Conservation (phyloP, 208 protist species). For the Acanthamoeba healyi region DNA sequence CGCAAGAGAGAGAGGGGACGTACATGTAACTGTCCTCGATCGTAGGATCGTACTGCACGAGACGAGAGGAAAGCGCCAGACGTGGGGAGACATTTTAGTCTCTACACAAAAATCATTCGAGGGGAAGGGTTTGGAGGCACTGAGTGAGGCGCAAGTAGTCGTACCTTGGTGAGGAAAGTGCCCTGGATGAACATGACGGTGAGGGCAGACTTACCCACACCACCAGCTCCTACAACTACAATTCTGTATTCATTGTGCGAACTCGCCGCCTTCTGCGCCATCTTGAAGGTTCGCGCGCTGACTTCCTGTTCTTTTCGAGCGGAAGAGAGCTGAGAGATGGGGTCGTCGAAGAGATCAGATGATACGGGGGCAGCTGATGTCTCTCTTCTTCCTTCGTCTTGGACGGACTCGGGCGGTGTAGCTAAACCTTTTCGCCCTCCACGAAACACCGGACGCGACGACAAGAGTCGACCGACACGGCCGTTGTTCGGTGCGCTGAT, state of each 20-base stretch:
- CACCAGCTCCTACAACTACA: conserved; percentile 77
- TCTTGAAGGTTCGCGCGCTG: too few species aligned
- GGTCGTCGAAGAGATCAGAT: too few species aligned
- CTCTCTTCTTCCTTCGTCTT: not conserved
- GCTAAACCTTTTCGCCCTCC: not conserved
- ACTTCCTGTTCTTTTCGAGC: not conserved
- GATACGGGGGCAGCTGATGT: not conserved
- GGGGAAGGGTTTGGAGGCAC: too few species aligned
- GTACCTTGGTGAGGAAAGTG: conserved; percentile 72
- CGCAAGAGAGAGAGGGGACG: not conserved
- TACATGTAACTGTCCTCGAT: conserved; percentile 73
- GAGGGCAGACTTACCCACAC: conserved; percentile 74
- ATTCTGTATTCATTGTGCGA: conserved; percentile 76
- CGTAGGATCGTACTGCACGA: conserved; percentile 40
- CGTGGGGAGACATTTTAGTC: too few species aligned
- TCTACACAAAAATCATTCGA: too few species aligned
- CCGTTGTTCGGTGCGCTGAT: conserved; percentile 13
- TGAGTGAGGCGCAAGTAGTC: not conserved
- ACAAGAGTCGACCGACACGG: not conserved
- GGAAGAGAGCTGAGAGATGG: not conserved
- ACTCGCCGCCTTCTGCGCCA: conserved; percentile 61
- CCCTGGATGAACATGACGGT: conserved; percentile 77
- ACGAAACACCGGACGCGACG: not conserved
- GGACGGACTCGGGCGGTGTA: not conserved
- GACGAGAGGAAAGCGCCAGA: too few species aligned